These are phyloP conservation scores for Hortiboletus rubellus DNA, from an alignment of 1,284 basidiomycete genomes.

Conservation along the genomic window DNA sequence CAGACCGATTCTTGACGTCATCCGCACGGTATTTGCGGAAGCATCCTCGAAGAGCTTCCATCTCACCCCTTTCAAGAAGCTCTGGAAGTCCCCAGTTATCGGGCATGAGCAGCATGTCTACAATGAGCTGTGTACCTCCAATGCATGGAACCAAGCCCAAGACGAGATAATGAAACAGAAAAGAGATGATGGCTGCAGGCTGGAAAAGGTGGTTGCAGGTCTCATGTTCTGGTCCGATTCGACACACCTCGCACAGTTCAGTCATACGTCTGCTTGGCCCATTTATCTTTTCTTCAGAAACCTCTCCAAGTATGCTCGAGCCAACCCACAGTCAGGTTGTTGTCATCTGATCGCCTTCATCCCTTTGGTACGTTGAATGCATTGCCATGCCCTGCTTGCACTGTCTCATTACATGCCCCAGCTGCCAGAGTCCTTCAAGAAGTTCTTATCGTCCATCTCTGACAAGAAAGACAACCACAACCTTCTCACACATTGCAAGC, in stretches of 20 bases:
- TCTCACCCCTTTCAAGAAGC: neutral
- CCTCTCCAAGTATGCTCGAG: neutral
- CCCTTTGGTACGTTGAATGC: neutral
- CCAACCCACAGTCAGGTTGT: neutral
- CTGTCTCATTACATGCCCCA: neutral
- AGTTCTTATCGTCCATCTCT: neutral
- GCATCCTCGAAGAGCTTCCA: neutral
- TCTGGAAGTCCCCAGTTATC: neutral
- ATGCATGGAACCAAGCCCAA: neutral
- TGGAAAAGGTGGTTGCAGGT: neutral
- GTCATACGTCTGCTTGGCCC: conserved; percentile 36
- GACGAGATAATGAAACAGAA: neutral
- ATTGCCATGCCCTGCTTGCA: neutral
- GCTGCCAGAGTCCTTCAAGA: conserved; percentile 6
- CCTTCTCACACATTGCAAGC: neutral
- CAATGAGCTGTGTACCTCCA: neutral
- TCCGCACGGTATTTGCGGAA: neutral
- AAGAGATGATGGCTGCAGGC: neutral
- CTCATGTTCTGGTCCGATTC: conserved; percentile 40
- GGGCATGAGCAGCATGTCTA: neutral
- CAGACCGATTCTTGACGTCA: neutral
- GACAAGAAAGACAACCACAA: neutral
- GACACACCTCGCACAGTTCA: conserved; percentile 39
- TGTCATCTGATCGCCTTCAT: conserved; percentile 2
- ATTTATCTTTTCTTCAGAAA: neutral